Conservation (phyloP, 176 grass and related monocot species). For the Aegilops umbellulata region DNA sequence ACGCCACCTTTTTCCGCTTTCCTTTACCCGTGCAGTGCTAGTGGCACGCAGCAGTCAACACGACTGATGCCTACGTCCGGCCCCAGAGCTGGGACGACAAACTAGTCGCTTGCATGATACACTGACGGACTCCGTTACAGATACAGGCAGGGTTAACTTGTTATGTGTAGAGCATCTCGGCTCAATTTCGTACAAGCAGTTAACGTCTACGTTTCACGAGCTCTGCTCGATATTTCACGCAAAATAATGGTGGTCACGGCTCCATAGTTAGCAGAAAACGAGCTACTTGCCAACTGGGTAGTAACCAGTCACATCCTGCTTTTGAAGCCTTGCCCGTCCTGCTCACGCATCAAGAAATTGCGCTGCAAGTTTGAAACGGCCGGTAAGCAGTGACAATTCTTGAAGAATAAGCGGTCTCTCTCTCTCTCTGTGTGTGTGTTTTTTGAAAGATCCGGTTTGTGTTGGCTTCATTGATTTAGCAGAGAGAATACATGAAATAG, state of each 20-base stretch:
- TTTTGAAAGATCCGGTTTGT: no score
- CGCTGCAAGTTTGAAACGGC: neutral
- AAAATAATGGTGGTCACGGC: neutral
- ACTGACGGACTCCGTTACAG: neutral
- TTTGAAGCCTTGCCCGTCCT: neutral
- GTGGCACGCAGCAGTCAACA: constrained; percentile 20
- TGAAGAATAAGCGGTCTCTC: neutral
- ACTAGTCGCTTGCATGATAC: neutral
- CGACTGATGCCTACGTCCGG: neutral
- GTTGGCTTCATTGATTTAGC: no score
- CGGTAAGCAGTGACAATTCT: neutral
- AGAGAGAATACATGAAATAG: no score
- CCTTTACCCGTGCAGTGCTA: neutral
- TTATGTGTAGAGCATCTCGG: neutral
- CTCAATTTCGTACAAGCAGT: neutral
- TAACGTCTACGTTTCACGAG: neutral
- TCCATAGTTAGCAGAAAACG: neutral
- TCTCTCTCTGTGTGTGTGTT: no score
- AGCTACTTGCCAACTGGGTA: neutral
- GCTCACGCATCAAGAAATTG: constrained; percentile 1
- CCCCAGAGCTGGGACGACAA: neutral
- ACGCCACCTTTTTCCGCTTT: neutral
- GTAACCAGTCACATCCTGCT: neutral
- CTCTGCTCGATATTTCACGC: neutral
- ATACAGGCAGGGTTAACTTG: neutral